Evolutionary conservation across 371 early-diverging fungal species (phyloP).

Genomic region (Apophysomyces variabilis): DNA sequence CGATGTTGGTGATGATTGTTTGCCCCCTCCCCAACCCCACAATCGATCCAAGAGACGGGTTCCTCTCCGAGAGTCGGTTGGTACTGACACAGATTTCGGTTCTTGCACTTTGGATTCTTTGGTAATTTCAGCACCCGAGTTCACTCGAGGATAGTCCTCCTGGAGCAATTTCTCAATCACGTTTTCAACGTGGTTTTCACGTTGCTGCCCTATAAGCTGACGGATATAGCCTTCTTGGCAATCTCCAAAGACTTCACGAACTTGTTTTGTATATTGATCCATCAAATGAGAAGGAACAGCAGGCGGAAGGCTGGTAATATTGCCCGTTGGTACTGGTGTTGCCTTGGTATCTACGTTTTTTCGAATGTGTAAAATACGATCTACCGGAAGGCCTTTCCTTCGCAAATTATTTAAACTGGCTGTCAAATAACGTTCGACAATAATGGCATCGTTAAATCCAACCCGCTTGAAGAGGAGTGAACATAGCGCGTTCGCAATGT

Average conservation of each 20-base stretch:
- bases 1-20: constrained; percentile 11
- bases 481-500: constrained; percentile 73
- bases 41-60: constrained; percentile 39
- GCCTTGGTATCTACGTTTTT: constrained; percentile 29
- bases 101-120: constrained; percentile 8
- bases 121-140: neutral
- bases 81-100: neutral
- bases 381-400: constrained; percentile 87
- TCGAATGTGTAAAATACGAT: constrained; percentile 77
- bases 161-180: constrained; percentile 67
- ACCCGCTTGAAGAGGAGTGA: constrained; percentile 62
- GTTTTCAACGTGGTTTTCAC: constrained; percentile 58
- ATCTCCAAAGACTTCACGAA: constrained; percentile 72
- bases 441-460: constrained; percentile 69
- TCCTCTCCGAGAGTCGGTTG: neutral
- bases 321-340: constrained; percentile 12
- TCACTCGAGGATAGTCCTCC: constrained; percentile 58
- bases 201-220: constrained; percentile 56
- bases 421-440: constrained; percentile 68
- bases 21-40: constrained; percentile 29
- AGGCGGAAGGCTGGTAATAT: constrained; percentile 13
- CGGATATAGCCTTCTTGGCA: constrained; percentile 68
- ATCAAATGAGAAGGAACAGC: constrained; percentile 28
- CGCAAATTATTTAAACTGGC: constrained; percentile 64
- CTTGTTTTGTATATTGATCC: constrained; percentile 49